These are phyloP conservation scores for Cenchrus fungigraminus DNA, from an alignment of 176 grass and related monocot species.

Conservation along the genomic window DNA sequence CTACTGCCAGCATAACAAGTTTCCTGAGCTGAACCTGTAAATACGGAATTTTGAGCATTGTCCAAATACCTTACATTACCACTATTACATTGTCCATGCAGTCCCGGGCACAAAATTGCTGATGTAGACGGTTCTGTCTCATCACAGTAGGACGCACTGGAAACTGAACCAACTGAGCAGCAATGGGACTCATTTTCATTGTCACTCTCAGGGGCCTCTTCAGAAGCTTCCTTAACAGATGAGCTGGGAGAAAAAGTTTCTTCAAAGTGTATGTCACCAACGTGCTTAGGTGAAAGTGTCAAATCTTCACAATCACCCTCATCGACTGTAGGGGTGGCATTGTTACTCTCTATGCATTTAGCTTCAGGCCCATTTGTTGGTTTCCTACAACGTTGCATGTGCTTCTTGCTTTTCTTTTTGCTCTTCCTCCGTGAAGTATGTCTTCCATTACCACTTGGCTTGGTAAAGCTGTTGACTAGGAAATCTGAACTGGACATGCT, in stretches of 20 bases:
- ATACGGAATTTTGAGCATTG: conserved; percentile 14
- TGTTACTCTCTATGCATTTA: conserved; percentile 44
- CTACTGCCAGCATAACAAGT: conserved; percentile 36
- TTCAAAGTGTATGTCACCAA: conserved; percentile 59
- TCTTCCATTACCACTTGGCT: conserved; percentile 43
- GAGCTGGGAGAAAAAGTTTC: conserved; percentile 55
- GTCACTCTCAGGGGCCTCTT: conserved; percentile 63
- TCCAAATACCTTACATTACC: conserved; percentile 36
- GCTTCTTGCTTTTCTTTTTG: conserved; percentile 77
- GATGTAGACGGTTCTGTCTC: conserved; percentile 52
- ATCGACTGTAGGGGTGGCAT: conserved; percentile 18
- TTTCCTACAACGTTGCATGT: conserved; percentile 50
- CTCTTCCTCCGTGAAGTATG: conserved; percentile 65
- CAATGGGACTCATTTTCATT: conserved; percentile 54
- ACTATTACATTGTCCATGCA: conserved; percentile 39
- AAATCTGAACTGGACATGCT: conserved; percentile 60
- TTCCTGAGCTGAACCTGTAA: conserved; percentile 50
- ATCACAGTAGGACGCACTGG: conserved; percentile 51
- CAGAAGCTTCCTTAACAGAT: conserved; percentile 58
- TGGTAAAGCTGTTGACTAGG: conserved; percentile 47
- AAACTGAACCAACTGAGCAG: conserved; percentile 51
- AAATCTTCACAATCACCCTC: conserved; percentile 48
- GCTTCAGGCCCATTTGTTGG: conserved; percentile 41
- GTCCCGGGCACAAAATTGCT: conserved; percentile 39
- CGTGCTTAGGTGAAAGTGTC: conserved; percentile 50